Conservation (phyloP, 345 rosid genomes). For the Boechera divaricarpa region DNA sequence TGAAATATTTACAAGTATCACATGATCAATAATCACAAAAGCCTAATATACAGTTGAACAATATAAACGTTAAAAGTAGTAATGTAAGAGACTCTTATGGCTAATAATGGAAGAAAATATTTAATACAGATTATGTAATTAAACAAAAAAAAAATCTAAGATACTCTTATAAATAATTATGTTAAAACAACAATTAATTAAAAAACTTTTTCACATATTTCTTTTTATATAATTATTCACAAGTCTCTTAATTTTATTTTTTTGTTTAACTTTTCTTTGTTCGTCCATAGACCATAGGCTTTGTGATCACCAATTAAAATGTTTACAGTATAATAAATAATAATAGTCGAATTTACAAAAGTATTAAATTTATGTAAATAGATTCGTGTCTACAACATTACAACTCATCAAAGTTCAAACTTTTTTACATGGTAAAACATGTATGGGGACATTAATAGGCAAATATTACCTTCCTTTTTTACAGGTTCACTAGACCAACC, state of each 20-base stretch:
- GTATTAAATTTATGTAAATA: not conserved
- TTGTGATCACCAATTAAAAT: not conserved
- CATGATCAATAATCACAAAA: not conserved
- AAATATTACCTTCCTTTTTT: slow-evolving; percentile 11
- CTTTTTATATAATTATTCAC: not conserved
- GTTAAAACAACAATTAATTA: not conserved
- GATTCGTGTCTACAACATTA: not conserved
- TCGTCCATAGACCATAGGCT: not conserved
- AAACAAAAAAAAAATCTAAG: too few relatives aligned
- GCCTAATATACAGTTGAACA: not conserved
- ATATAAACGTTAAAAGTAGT: not conserved
- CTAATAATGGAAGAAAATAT: not conserved
- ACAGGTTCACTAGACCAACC: slow-evolving; percentile 23
- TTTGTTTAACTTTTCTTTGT: not conserved
- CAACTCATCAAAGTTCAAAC: not conserved
- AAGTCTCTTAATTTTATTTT: not conserved
- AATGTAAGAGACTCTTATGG: not conserved
- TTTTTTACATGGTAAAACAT: not conserved
- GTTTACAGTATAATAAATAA: not conserved
- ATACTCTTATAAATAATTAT: too few relatives aligned
- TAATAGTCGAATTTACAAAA: too few relatives aligned
- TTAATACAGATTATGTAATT: not conserved
- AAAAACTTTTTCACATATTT: not conserved
- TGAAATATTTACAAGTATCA: too few relatives aligned
- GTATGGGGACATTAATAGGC: slow-evolving; percentile 16